These are phyloP conservation scores for Vigna unguiculata DNA, from an alignment of 306 rosid species.

Conservation along the genomic window DNA sequence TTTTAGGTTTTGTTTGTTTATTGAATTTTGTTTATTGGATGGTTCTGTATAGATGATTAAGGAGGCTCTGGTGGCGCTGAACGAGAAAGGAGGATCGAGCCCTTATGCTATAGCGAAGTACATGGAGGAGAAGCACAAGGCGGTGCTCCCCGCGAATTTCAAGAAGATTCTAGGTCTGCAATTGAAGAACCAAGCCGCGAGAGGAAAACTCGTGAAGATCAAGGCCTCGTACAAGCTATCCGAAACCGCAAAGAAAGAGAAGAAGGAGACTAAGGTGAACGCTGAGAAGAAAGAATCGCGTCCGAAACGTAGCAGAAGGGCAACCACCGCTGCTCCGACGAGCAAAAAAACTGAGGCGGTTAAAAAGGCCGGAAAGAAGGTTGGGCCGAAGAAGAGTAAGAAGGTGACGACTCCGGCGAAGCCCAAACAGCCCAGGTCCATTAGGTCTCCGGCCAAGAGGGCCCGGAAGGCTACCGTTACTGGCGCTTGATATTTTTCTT, in stretches of 20 bases:
- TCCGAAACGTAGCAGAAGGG: slow-evolving; percentile 27
- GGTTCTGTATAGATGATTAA: slow-evolving; percentile 72
- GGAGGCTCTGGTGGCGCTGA: slow-evolving; percentile 76
- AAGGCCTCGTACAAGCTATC: slow-evolving; percentile 85
- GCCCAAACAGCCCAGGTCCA: slow-evolving; percentile 81
- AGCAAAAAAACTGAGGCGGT: slow-evolving; percentile 45
- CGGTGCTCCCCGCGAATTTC: slow-evolving; percentile 75
- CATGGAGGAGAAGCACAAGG: slow-evolving; percentile 87
- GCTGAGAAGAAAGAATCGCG: slow-evolving; percentile 45
- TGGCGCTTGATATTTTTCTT: slow-evolving; percentile 8
- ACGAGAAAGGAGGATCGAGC: slow-evolving; percentile 85
- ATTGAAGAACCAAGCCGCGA: slow-evolving; percentile 71
- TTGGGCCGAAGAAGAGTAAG: slow-evolving; percentile 52
- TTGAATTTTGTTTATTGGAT: neutral
- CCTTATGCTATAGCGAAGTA: slow-evolving; percentile 88
- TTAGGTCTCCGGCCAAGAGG: slow-evolving; percentile 70
- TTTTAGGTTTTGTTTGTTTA: neutral
- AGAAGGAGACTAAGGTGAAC: slow-evolving; percentile 21
- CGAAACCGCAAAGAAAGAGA: slow-evolving; percentile 48
- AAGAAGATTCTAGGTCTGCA: slow-evolving; percentile 77
- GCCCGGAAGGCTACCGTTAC: slow-evolving; percentile 53
- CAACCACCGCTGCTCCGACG: slow-evolving; percentile 32
- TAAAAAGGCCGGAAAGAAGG: slow-evolving; percentile 30
- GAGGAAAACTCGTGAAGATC: slow-evolving; percentile 78
- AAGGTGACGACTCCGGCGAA: slow-evolving; percentile 56